Base-by-base conservation (phyloP, 768 basidiomycete species). In the Leccinellum luteum region DNA sequence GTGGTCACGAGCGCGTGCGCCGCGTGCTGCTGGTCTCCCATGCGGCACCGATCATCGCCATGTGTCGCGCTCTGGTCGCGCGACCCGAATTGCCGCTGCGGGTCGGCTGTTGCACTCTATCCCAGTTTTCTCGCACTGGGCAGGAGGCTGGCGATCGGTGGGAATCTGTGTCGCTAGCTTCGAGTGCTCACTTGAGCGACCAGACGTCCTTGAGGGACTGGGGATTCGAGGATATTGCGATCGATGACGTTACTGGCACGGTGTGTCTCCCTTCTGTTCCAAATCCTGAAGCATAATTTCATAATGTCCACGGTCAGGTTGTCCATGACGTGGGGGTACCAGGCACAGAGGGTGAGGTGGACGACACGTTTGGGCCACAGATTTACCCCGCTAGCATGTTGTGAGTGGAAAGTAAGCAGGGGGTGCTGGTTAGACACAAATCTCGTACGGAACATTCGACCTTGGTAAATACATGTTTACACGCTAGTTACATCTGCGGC, bases 91-190 rank as follows among this genome's bases (percentile, higher is more conserved):
- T 87, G 32, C 77, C 80, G 17, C 63, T 92, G 47, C 75, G 85
- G 53, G 82, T 86, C 2, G 90, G 89, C n/a, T 91, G 89, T 64
- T 90, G 90, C 64, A 84, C 89, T 2, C 55, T 94, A 55, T 84
- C 86, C 1, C 81, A 83, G 67, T 71, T 87, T 52, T 72, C 72
- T 14, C 75, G 78, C 32, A 10, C 9, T 9, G 65, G 74, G 3
- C 54, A 79, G 14, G 82, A 79, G 3, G 71, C 60, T 4, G n/a
- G n/a, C 38, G 87, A 43, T 44, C 43, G 8, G n/a, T 68, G 87
- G 84, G 69, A 76, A 51, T 68, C 78, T 6, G 64, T 67, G 34
- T 66, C 66, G 31, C 64, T 90, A 25, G 87, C 79, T 0, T 82
- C 85, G 50, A 86, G 83, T 1, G 64, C 69, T 1, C 86, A 89